A percentile compares a stretch with the other conserved stretches of the same genome.
Evolutionary conservation across 495 filamentous ascomycete species (phyloP).

Genomic region (Hypoxylon cercidicola): DNA sequence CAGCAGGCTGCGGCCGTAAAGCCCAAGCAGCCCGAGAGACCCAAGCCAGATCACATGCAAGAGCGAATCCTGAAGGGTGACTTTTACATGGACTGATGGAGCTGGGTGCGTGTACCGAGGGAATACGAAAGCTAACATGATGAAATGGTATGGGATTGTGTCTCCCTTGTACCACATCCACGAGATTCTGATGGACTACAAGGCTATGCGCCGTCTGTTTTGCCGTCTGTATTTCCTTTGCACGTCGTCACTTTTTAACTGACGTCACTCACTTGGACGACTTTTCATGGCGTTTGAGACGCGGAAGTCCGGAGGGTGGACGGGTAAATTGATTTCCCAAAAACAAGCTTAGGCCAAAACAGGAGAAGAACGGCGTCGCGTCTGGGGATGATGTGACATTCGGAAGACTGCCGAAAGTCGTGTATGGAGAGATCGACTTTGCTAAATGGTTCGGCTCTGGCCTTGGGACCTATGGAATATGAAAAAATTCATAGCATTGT

Average conservation of each 20-base stretch:
- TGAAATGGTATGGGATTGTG: background rate
- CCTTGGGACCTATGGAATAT: background rate
- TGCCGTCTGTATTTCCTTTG: conserved; percentile 29
- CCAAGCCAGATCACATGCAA: conserved; percentile 89
- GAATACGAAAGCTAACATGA: conserved; percentile 1
- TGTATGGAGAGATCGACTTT: conserved; percentile 7
- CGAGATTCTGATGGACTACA: conserved; percentile 4
- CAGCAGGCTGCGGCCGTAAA: conserved; percentile 54
- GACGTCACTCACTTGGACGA: conserved; percentile 38
- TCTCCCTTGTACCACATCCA: background rate
- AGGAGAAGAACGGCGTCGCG: conserved; percentile 17
- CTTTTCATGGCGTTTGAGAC: conserved; percentile 27
- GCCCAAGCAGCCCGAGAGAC: conserved; percentile 63
- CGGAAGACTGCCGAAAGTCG: conserved; percentile 8
- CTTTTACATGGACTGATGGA: conserved; percentile 92
- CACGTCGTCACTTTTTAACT: conserved; percentile 31
- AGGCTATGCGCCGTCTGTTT: conserved; percentile 9
- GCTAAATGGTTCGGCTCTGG: background rate
- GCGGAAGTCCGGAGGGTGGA: conserved; percentile 12
- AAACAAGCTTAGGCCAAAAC: conserved; percentile 19
- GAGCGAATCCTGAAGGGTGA: conserved; percentile 97
- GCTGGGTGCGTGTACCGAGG: background rate
- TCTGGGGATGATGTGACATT: conserved; percentile 36
- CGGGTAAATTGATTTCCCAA: conserved; percentile 32
- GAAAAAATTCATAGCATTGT: conserved; percentile 3